Conservation (phyloP, 441 rosid genomes). For the Lepidium campestre region DNA sequence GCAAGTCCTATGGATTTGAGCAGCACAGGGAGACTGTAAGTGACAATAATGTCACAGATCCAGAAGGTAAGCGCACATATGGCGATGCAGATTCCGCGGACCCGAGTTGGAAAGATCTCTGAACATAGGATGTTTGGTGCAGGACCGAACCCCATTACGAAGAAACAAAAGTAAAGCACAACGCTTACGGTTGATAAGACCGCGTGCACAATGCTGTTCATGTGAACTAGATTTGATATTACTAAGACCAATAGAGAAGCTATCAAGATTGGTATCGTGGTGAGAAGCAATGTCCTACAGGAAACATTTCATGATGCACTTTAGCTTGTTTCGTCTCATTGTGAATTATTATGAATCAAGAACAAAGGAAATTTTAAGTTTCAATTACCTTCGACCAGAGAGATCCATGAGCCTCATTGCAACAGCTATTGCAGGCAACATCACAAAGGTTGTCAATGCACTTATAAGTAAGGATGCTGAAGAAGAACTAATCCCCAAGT, state of each 20-base stretch:
- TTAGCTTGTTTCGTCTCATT: not conserved
- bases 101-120: conserved; percentile 98
- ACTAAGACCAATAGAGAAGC: conserved; percentile 57
- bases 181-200: conserved; percentile 74
- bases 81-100: conserved; percentile 93
- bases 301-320: not conserved
- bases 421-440: conserved; percentile 91
- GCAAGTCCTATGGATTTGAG: conserved; percentile 71
- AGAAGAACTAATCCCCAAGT: conserved; percentile 59
- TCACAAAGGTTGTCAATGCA: conserved; percentile 75
- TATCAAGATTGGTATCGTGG: conserved; percentile 75
- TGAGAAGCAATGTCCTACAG: conserved; percentile 74
- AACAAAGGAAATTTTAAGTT: not conserved
- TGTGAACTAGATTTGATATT: conserved; percentile 37
- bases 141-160: conserved; percentile 93
- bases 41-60: conserved; percentile 72
- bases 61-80: conserved; percentile 81
- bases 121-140: conserved; percentile 89
- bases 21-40: conserved; percentile 65
- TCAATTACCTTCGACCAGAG: conserved; percentile 79
- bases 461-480: conserved; percentile 85
- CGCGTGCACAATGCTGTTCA: conserved; percentile 56
- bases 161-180: conserved; percentile 81
- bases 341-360: not conserved
- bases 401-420: conserved; percentile 97